A percentile compares a stretch with the other conserved stretches of the same genome.
Evolutionary conservation across 495 filamentous ascomycete genomes (phyloP).

Genomic region (Cladorrhinum samala): DNA sequence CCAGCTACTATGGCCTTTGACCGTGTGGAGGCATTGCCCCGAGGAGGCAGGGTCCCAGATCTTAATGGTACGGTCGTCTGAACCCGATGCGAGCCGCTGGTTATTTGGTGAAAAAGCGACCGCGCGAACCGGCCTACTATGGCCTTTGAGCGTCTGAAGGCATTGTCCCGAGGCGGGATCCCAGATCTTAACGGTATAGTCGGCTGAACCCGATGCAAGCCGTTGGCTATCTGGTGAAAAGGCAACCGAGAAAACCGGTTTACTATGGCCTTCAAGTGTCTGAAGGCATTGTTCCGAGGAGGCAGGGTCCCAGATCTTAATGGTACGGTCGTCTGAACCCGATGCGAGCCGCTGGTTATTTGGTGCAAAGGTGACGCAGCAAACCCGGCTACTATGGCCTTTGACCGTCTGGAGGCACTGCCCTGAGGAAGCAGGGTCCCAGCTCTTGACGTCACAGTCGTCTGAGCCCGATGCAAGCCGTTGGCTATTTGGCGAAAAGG

Average conservation of each 20-base stretch:
- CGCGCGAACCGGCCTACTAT: constrained; percentile 27
- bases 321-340: constrained; percentile 73
- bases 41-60: neutral
- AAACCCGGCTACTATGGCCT: constrained; percentile 48
- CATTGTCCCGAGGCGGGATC: neutral
- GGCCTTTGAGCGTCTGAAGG: constrained; percentile 69
- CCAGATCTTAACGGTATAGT: constrained; percentile 9
- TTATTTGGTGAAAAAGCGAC: constrained; percentile 13
- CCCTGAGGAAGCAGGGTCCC: constrained; percentile 84
- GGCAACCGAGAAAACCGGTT: neutral
- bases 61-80: constrained; percentile 65
- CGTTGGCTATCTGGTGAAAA: neutral
- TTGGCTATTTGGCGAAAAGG: neutral
- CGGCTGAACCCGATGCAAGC: neutral
- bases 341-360: constrained; percentile 67
- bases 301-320: neutral
- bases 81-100: constrained; percentile 77
- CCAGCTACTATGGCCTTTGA: neutral
- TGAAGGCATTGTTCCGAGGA: neutral
- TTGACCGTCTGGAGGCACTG: constrained; percentile 75
- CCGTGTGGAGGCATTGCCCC: neutral
- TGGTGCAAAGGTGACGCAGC: constrained; percentile 10
- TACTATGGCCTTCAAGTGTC: neutral
- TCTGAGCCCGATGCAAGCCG: constrained; percentile 58
- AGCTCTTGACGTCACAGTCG: constrained; percentile 66